Conservation (phyloP, 257 asterid species). For the Nicotiana knightiana region DNA sequence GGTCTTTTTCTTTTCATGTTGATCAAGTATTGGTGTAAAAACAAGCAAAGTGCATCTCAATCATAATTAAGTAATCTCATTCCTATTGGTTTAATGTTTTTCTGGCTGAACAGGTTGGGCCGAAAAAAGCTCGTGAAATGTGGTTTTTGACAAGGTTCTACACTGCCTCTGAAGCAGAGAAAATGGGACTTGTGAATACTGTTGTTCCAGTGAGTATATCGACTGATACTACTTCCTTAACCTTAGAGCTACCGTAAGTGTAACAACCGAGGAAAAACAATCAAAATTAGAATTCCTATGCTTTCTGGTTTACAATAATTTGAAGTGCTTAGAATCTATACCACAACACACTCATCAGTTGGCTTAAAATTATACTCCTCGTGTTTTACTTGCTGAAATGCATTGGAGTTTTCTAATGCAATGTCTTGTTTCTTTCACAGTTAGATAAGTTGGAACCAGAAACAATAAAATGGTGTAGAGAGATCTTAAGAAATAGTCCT, state of each 20-base stretch:
- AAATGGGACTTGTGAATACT: conserved; percentile 89
- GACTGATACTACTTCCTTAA: background rate
- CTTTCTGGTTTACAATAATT: background rate
- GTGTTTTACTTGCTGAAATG: background rate
- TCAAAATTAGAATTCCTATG: background rate
- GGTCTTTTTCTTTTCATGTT: background rate
- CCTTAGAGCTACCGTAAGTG: background rate
- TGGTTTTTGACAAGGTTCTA: conserved; percentile 84
- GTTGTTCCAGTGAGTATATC: conserved; percentile 72
- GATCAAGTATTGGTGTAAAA: background rate
- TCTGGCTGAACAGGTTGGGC: conserved; percentile 56
- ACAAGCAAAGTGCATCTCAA: background rate
- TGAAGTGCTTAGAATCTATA: background rate
- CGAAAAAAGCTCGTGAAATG: conserved; percentile 89
- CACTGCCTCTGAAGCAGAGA: conserved; percentile 80
- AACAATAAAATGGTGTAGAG: conserved; percentile 87
- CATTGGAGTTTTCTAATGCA: background rate
- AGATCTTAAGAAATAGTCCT: conserved; percentile 86
- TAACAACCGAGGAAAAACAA: background rate
- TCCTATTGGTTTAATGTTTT: background rate
- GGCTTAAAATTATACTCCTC: background rate
- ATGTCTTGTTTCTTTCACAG: conserved; percentile 18
- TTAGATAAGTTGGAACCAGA: conserved; percentile 75
- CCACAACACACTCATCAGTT: background rate
- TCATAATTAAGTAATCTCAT: background rate